Evolutionary conservation across 2,329 filamentous ascomycete species (phyloP).

Genomic region (Alternaria consortialis): DNA sequence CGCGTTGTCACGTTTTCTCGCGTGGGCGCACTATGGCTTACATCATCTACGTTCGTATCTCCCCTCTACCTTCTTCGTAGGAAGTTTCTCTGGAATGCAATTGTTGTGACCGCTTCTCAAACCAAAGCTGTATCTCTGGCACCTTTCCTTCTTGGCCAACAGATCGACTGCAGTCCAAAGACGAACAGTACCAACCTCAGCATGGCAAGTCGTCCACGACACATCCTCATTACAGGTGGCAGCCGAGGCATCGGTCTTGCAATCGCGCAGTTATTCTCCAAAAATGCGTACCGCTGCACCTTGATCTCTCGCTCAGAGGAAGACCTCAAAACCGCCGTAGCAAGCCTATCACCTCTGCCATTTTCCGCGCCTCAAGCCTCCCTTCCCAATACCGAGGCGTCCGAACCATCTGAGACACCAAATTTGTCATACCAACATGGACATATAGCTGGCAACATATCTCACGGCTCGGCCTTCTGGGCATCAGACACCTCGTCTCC

Average conservation of each 20-base stretch:
- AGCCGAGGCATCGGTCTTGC: constrained; percentile 51
- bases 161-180: not conserved
- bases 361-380: constrained; percentile 1
- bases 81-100: too few species aligned
- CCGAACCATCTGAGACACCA: not conserved
- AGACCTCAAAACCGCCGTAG: constrained; percentile 34
- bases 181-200: not conserved
- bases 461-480: constrained; percentile 37
- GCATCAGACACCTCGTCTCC: not conserved
- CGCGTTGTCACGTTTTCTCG: constrained; percentile 42
- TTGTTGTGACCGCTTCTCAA: not conserved
- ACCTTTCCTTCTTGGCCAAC: not conserved
- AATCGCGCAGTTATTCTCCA: constrained; percentile 47
- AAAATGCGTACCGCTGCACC: constrained; percentile 40
- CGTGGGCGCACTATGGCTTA: constrained; percentile 13
- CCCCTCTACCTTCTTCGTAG: not conserved
- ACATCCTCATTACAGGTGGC: constrained; percentile 51
- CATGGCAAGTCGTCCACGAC: constrained; percentile 22
- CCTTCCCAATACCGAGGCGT: not conserved
- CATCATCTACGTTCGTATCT: not conserved
- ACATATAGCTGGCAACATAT: constrained; percentile 42
- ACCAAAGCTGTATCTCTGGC: not conserved
- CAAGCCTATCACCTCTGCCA: constrained; percentile 25
- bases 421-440: constrained; percentile 20
- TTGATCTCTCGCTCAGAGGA: constrained; percentile 43